Conservation (phyloP, 495 filamentous ascomycete genomes). For the Bathelium albidoporum region DNA sequence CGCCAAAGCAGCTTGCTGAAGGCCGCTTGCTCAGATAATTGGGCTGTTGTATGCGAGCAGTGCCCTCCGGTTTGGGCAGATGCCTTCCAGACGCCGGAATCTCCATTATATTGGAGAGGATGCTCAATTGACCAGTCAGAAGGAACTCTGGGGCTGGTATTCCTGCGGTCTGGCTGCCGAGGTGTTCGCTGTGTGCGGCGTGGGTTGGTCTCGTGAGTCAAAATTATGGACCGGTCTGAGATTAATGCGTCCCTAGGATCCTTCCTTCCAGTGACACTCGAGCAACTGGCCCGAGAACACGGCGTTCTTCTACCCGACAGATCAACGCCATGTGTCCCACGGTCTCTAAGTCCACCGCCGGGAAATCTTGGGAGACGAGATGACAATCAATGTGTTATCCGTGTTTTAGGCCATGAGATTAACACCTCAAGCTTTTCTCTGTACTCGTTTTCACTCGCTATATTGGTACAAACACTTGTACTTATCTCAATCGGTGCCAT, state of each 20-base stretch:
- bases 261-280: constrained; percentile 72
- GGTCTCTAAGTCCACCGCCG: neutral
- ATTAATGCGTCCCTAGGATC: constrained; percentile 14
- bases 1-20: too few species aligned
- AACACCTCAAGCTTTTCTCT: constrained; percentile 46
- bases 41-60: too few species aligned
- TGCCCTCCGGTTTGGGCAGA: too few species aligned
- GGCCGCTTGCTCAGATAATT: too few species aligned
- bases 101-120: constrained; percentile 17
- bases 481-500: constrained; percentile 43
- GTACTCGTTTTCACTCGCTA: constrained; percentile 45
- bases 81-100: neutral
- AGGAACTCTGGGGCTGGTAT: constrained; percentile 19
- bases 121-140: constrained; percentile 10
- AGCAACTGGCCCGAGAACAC: constrained; percentile 80
- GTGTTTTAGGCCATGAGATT: constrained; percentile 36
- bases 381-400: constrained; percentile 37
- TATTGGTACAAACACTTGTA: constrained; percentile 44
- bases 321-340: constrained; percentile 49
- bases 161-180: constrained; percentile 15
- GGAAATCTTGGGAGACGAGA: constrained; percentile 8
- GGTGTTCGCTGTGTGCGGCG: constrained; percentile 20
- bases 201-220: constrained; percentile 10
- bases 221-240: neutral
- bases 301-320: constrained; percentile 72